Evolutionary conservation across 2,329 filamentous ascomycete species (phyloP).

Genomic region (Teratosphaeria pseudoeucalypti): DNA sequence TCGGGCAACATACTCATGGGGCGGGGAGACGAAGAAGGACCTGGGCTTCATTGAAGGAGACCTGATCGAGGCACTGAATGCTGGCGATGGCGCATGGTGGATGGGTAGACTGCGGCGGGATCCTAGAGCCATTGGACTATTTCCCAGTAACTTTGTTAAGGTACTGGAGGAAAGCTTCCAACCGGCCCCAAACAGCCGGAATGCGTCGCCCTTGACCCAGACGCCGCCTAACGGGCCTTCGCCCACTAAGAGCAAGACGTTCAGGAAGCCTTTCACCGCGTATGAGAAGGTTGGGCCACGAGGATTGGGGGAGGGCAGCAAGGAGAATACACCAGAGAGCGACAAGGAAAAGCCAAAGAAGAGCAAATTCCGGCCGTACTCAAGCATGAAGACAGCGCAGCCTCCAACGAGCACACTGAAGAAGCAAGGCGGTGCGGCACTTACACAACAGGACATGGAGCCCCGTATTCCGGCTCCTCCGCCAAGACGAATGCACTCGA

Average conservation of each 20-base stretch:
- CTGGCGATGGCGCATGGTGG: constrained; percentile 97
- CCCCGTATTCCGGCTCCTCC: constrained; percentile 24
- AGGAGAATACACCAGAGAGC: constrained; percentile 20
- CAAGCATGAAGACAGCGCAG: constrained; percentile 41
- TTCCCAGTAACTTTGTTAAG: constrained; percentile 95
- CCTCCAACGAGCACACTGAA: constrained; percentile 23
- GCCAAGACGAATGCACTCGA: constrained; percentile 17
- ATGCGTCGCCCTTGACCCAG: constrained; percentile 36
- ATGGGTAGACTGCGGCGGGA: constrained; percentile 85
- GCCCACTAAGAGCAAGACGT: constrained; percentile 41
- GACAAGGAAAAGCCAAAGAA: constrained; percentile 23
- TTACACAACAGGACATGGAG: constrained; percentile 10
- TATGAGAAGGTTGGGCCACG: constrained; percentile 33
- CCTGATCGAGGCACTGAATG: constrained; percentile 94
- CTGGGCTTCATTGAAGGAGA: constrained; percentile 96
- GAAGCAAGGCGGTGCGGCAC: constrained; percentile 8
- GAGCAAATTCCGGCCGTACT: constrained; percentile 37
- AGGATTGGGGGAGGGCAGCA: constrained; percentile 22
- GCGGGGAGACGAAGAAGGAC: constrained; percentile 66
- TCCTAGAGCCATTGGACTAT: constrained; percentile 79
- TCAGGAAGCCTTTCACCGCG: constrained; percentile 56
- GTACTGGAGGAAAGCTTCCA: constrained; percentile 77
- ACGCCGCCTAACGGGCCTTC: constrained; percentile 44
- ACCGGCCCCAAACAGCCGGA: constrained; percentile 53
- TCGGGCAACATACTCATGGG: constrained; percentile 32